Evolutionary conservation across 805 yeast genomes (phyloP).

Genomic region (Saturnispora ahearnii): DNA sequence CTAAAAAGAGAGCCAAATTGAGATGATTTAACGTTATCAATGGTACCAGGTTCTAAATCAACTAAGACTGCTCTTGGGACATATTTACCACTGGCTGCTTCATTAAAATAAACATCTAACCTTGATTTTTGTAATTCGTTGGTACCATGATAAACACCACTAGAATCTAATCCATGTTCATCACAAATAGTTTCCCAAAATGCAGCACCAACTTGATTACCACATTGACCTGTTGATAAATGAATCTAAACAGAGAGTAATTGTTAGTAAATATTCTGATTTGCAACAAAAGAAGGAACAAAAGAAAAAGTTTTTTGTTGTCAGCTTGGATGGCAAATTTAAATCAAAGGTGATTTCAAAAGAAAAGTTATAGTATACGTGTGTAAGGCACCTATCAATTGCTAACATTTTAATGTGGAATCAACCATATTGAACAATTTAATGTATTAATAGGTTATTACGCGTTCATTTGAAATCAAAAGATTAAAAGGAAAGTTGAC

Average conservation of each 20-base stretch:
- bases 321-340: no score
- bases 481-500: neutral
- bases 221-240: constrained; percentile 96
- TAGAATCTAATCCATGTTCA: constrained; percentile 71
- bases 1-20: constrained; percentile 79
- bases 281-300: neutral
- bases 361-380: no score
- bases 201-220: constrained; percentile 96
- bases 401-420: no score
- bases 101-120: constrained; percentile 78
- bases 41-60: constrained; percentile 91
- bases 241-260: constrained; percentile 51
- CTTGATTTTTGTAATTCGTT: constrained; percentile 41
- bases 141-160: constrained; percentile 62
- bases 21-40: constrained; percentile 75
- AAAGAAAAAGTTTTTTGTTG: no score
- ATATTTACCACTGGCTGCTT: constrained; percentile 79
- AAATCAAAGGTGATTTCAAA: no score
- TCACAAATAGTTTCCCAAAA: constrained; percentile 90
- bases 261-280: constrained; percentile 1
- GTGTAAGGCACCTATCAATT: no score
- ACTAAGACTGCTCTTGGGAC: constrained; percentile 91
- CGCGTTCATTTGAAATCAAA: constrained; percentile 1
- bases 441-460: neutral
- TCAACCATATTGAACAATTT: neutral